Evolutionary conservation across 116 monocot species (phyloP).

Genomic region (Posidonia oceanica): DNA sequence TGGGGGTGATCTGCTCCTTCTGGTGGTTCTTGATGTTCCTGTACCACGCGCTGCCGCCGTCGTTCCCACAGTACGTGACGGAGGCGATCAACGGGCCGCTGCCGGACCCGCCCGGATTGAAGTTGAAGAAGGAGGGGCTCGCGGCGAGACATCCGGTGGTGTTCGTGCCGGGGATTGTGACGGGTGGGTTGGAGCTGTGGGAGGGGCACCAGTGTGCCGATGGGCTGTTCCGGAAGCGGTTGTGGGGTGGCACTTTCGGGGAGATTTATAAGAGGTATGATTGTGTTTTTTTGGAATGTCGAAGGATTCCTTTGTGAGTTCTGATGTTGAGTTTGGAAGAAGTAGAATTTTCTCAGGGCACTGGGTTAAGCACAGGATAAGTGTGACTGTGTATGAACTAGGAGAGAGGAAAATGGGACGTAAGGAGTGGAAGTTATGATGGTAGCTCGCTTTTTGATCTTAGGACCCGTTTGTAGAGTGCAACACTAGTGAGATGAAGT

Average conservation of each 20-base stretch:
- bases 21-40: conserved; percentile 91
- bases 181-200: conserved; percentile 95
- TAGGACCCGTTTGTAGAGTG: no score
- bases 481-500: no score
- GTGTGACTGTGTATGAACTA: no score
- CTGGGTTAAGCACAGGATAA: no score
- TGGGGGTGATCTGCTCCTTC: conserved; percentile 60
- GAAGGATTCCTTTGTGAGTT: background rate
- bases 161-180: conserved; percentile 96
- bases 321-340: background rate
- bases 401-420: no score
- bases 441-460: no score
- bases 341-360: no score
- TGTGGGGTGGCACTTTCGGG: conserved; percentile 95
- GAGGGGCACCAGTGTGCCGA: conserved; percentile 97
- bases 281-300: background rate
- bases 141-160: conserved; percentile 83
- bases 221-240: conserved; percentile 80
- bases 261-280: conserved; percentile 86
- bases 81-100: conserved; percentile 94
- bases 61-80: conserved; percentile 95
- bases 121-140: conserved; percentile 82
- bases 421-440: no score
- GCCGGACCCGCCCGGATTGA: conserved; percentile 88
- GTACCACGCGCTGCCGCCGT: conserved; percentile 92